Base-by-base conservation (phyloP, 2,329 filamentous ascomycete species). In the Arachnomyces sp. region DNA sequence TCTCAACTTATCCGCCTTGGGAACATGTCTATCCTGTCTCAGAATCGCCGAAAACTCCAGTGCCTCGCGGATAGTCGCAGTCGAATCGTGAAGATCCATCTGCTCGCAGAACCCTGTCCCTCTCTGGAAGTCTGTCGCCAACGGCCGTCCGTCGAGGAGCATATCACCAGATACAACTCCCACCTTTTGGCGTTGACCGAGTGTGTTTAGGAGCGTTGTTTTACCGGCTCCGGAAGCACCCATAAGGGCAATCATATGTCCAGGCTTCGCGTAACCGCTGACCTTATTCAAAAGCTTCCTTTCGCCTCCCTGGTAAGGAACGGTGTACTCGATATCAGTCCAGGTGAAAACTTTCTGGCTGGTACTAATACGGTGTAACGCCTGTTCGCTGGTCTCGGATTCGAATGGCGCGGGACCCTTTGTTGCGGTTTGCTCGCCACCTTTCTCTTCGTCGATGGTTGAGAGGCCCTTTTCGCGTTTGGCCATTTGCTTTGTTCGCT, bases 221-320 rank as follows among this genome's bases (percentile, higher is more conserved):
- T 93, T 93, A 9, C 86, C 87, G 7, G 87, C 86, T 32, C 84
- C 84, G 3, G 78, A 85, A 2, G 82, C 83, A 39, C 87, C 87
- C 71, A 92, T 85, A 1, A 93, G 67, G 0, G 86, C 86, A 32
- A 86, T 79, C 74, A 93, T 80, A 13, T 82, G 64, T 13, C 86
- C 85, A 1, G 86, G 86, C 53, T 87, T 88, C 1, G 79, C 84
- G 49, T 84, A 90, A 1, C 86, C 86, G 42, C 72, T 81, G 43
- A 92, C 76, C 4, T 78, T 71, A 52, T 84, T 81, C 35, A 86
- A 65, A 1, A 85, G 67, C 55, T 77, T 73, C 29, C 75, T 71
- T 38, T 77, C 65, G 40, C 72, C 71, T 34, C 77, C 77, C 31
- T 77, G 68, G 45, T 81, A 82, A 1, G 81, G 81, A 1, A 90